These are phyloP conservation scores for Pichia manshurica DNA, from an alignment of 805 yeast genomes.

Conservation along the genomic window DNA sequence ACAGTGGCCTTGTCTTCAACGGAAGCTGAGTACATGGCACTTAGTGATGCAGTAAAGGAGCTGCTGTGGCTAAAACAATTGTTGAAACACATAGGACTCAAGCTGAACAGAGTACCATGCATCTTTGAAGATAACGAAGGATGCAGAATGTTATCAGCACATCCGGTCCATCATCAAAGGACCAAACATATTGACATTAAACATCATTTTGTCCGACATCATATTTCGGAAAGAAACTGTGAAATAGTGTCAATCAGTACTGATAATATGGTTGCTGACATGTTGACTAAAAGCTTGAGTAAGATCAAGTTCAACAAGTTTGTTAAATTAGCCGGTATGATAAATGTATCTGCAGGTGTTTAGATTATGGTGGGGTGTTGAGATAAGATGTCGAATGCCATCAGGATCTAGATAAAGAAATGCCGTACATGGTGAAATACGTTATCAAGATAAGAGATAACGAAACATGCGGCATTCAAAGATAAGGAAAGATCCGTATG, in stretches of 20 bases:
- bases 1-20: background rate
- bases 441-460: no score
- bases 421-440: no score
- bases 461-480: no score
- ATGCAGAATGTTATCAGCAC: background rate
- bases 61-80: background rate
- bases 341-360: background rate
- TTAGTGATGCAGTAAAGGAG: slow-evolving; percentile 1
- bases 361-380: slow-evolving; percentile 7
- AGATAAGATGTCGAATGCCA: background rate
- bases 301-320: background rate
- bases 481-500: no score
- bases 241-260: slow-evolving; percentile 1
- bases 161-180: slow-evolving; percentile 6
- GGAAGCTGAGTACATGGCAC: slow-evolving; percentile 4
- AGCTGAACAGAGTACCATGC: background rate
- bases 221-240: background rate
- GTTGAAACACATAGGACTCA: background rate
- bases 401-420: no score
- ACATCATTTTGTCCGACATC: slow-evolving; percentile 3
- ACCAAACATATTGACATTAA: slow-evolving; percentile 7
- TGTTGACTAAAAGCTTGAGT: background rate
- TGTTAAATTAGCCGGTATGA: background rate
- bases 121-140: slow-evolving; percentile 6
- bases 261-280: background rate